Evolutionary conservation across 148 eudicot species (phyloP).

Genomic region (Arctostaphylos glauca): DNA sequence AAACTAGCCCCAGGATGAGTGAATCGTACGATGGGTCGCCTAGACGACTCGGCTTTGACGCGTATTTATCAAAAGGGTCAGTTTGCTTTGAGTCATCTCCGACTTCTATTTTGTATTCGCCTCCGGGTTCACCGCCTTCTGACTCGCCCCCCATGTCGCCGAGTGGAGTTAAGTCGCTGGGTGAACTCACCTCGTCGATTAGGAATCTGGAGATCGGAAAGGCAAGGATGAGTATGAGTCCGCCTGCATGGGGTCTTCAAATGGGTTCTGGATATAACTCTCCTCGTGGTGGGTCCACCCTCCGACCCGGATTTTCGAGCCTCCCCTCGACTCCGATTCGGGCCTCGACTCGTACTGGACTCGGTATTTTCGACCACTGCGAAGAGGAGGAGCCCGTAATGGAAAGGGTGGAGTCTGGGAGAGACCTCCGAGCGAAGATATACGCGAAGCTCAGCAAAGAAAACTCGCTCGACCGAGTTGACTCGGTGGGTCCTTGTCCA

Average conservation of each 20-base stretch:
- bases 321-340: slow-evolving; percentile 51
- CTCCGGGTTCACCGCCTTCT: slow-evolving; percentile 26
- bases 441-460: slow-evolving; percentile 64
- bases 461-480: slow-evolving; percentile 55
- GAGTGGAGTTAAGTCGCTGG: slow-evolving; percentile 28
- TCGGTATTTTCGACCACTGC: slow-evolving; percentile 41
- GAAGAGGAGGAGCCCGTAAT: slow-evolving; percentile 38
- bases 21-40: slow-evolving; percentile 28
- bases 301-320: slow-evolving; percentile 36
- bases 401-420: slow-evolving; percentile 78
- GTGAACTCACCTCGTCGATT: slow-evolving; percentile 43
- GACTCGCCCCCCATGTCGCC: slow-evolving; percentile 65
- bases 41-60: slow-evolving; percentile 28
- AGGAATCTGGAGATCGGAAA: slow-evolving; percentile 48
- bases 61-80: background rate
- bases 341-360: slow-evolving; percentile 32
- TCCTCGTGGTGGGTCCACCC: slow-evolving; percentile 29
- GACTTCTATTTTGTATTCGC: slow-evolving; percentile 29
- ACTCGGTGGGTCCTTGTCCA: slow-evolving; percentile 28
- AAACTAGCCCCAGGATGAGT: background rate
- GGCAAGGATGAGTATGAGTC: slow-evolving; percentile 30
- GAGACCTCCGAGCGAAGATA: slow-evolving; percentile 48
- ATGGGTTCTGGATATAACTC: slow-evolving; percentile 31
- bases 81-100: slow-evolving; percentile 23
- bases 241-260: slow-evolving; percentile 36